These are phyloP conservation scores for Anacardium occidentale DNA, from an alignment of 345 rosid genomes.

Conservation along the genomic window DNA sequence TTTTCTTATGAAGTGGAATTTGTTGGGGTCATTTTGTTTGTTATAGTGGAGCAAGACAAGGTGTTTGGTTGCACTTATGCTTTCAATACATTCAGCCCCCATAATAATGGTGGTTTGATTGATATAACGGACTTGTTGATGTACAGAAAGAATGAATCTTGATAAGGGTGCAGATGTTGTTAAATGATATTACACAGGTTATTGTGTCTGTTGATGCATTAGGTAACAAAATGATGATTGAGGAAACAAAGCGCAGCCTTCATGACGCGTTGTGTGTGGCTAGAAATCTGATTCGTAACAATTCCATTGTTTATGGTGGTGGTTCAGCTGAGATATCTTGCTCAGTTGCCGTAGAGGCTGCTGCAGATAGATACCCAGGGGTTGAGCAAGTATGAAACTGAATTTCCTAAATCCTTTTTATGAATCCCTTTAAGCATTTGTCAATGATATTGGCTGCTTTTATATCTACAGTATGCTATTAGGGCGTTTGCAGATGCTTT, in stretches of 20 bases:
- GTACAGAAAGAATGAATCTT: not conserved
- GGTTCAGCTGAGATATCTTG: constrained; percentile 97
- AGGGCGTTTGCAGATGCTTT: constrained; percentile 93
- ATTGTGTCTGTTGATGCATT: constrained; percentile 26
- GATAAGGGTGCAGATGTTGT: not conserved
- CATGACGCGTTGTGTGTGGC: constrained; percentile 96
- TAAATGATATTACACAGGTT: constrained; percentile 14
- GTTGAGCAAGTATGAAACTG: constrained; percentile 71
- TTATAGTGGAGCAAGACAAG: not conserved
- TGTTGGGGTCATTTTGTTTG: not conserved
- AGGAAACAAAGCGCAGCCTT: constrained; percentile 95
- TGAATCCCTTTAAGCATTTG: not conserved
- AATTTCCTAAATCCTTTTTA: not conserved
- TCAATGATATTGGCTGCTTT: not conserved
- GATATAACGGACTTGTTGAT: not conserved
- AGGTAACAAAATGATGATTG: constrained; percentile 98
- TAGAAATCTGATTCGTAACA: constrained; percentile 90
- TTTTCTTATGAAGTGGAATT: not conserved
- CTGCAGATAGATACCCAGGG: constrained; percentile 87
- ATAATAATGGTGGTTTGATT: not conserved
- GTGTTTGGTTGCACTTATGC: not conserved
- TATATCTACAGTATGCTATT: constrained; percentile 73
- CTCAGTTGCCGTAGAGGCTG: constrained; percentile 85
- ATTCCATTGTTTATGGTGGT: constrained; percentile 94
- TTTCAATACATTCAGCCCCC: not conserved